Evolutionary conservation across 768 basidiomycete genomes (phyloP), one percentile per base, ranked within the genome.

Genomic region (Leccinum olivaceopallidum): DNA sequence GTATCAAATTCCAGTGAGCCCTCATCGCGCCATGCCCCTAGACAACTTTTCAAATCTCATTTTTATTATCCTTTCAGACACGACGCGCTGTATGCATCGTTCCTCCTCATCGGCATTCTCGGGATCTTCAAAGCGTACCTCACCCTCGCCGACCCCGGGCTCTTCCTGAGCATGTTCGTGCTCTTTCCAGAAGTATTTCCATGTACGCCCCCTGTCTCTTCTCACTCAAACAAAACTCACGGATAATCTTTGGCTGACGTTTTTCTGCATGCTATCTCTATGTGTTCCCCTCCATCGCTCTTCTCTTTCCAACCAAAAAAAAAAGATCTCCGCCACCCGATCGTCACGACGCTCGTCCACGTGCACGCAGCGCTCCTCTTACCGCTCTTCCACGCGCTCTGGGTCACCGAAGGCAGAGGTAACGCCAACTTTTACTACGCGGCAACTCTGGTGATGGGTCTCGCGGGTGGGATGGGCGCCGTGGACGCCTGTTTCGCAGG

Each of bases 401-500:
- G 97, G 96, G 83, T 98, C 6, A 80, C 79, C 9, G 89, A 94
- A 59, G 95, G 94, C 2, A 92, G 94, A 6, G 97, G 94, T 3
- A 98, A 99, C 69, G 95, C 96, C 51, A 98, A 98, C 73, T 99
- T 99, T 76, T 98, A 92, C 77, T 99, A 98, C 68, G 97, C 97
- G 0, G 88, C 90, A 4, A 98, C 95, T 2, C 80, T 98, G 61
- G 96, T 99, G 16, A 94, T 95, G 73, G 95, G 94, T 0, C 82
- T 94, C 64, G 90, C 88, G 3, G 89, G 92, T 64, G 94, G 93
- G 0, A 83, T 90, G n/a, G 89, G 89, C 18, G 68, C 95, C 13
- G 78, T 94, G 3, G 96, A 97, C 69, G 85, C 85, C 30, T 78
- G 92, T 30, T 92, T 88, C 81, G 92, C 94, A 0, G 90, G 89